phyloP scores from a whole-genome alignment of 768 basidiomycete genomes.

The Mycena albidolilacea region DNA sequence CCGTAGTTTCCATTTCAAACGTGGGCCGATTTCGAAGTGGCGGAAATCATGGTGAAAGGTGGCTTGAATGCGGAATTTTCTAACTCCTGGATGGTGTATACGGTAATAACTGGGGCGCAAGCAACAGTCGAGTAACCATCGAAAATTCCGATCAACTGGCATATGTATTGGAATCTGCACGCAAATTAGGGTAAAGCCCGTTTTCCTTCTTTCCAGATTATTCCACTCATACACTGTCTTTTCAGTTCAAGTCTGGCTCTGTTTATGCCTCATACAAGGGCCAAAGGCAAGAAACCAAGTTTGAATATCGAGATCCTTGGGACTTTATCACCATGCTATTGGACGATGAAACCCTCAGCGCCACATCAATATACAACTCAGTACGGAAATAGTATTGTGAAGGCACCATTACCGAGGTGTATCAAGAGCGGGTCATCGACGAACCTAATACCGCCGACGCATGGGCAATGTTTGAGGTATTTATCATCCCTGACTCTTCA shows the following conservation, averaged over 20 bases:
- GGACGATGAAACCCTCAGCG: slow-evolving; percentile 41
- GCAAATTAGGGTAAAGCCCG: slow-evolving; percentile 40
- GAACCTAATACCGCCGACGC: slow-evolving; percentile 48
- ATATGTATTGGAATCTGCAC: slow-evolving; percentile 37
- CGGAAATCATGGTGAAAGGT: slow-evolving; percentile 42
- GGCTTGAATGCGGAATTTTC: slow-evolving; percentile 22
- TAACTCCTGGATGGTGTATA: slow-evolving; percentile 37
- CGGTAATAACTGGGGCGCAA: slow-evolving; percentile 33
- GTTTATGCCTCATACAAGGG: slow-evolving; percentile 40
- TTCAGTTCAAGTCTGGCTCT: slow-evolving; percentile 40
- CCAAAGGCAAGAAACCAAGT: slow-evolving; percentile 36
- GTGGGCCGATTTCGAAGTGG: slow-evolving; percentile 46
- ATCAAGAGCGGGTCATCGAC: slow-evolving; percentile 42
- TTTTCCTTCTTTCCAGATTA: neutral
- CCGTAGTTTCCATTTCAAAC: slow-evolving; percentile 47
- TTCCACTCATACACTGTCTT: neutral
- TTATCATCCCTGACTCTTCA: neutral
- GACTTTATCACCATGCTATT: slow-evolving; percentile 44
- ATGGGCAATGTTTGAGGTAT: slow-evolving; percentile 49
- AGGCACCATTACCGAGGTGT: neutral
- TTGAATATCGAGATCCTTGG: slow-evolving; percentile 50
- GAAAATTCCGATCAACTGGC: slow-evolving; percentile 42
- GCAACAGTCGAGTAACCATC: slow-evolving; percentile 41
- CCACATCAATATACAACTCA: slow-evolving; percentile 39
- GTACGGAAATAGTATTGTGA: slow-evolving; percentile 45